Conservation (phyloP, 768 basidiomycete genomes). For the Rhodotorula paludigena region DNA sequence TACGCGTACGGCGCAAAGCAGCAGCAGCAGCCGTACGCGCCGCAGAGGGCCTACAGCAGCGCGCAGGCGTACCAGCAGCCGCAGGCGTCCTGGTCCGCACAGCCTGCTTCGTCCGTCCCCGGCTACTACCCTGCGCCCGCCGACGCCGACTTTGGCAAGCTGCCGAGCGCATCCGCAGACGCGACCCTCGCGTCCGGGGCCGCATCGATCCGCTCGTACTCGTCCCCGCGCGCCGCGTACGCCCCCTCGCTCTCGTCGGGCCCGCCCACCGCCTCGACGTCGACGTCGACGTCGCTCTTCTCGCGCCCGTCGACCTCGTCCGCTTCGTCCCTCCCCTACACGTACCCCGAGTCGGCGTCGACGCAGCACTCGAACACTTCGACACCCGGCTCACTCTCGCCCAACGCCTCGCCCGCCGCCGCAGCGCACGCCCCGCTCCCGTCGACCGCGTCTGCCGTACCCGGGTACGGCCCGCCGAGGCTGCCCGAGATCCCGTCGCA, state of each 20-base stretch:
- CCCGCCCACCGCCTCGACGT: conserved; percentile 25
- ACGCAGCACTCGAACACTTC: background rate
- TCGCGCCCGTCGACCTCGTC: conserved; percentile 11
- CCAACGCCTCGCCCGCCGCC: conserved; percentile 1
- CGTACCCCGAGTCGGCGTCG: conserved; percentile 16
- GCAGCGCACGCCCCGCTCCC: background rate
- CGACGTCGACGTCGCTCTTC: conserved; percentile 21
- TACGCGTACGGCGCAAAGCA: background rate
- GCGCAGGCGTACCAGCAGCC: conserved; percentile 1
- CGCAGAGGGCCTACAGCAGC: background rate
- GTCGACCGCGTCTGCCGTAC: background rate
- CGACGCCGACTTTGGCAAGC: background rate
- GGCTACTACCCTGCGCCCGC: background rate
- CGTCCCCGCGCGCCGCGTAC: conserved; percentile 6
- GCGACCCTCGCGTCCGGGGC: background rate
- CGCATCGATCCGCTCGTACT: background rate
- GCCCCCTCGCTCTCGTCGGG: conserved; percentile 27
- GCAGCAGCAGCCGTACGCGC: background rate
- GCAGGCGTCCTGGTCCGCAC: background rate
- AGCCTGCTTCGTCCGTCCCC: background rate
- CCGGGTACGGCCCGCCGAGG: conserved; percentile 10
- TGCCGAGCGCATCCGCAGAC: no score
- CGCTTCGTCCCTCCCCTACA: conserved; percentile 26
- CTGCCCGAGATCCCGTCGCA: conserved; percentile 43
- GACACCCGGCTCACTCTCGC: background rate